Conservation (phyloP, 257 asterid genomes). For the Salvia miltiorrhiza region DNA sequence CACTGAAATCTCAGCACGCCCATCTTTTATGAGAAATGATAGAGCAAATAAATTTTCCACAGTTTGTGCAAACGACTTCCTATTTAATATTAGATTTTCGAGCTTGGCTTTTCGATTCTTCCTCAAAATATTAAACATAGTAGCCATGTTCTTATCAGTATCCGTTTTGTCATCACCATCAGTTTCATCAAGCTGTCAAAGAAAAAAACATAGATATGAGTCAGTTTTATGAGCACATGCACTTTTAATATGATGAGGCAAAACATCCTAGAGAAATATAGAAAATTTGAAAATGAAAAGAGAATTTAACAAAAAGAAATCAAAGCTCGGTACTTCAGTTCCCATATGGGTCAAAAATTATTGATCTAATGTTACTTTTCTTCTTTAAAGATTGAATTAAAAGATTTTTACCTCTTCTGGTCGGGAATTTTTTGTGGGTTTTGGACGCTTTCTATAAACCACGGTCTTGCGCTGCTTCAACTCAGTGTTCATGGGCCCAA, state of each 20-base stretch:
- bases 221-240: constrained; percentile 2
- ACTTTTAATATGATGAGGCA: not conserved
- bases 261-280: not conserved
- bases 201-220: not conserved
- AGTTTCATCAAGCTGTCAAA: constrained; percentile 54
- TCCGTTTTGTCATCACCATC: constrained; percentile 60
- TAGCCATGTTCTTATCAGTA: constrained; percentile 90
- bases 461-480: constrained; percentile 67
- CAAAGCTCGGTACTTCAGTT: not conserved
- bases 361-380: not conserved
- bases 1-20: constrained; percentile 70
- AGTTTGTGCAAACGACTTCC: constrained; percentile 82
- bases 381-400: not conserved
- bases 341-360: not conserved
- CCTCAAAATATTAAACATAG: constrained; percentile 69
- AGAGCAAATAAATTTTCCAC: constrained; percentile 93
- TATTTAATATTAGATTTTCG: constrained; percentile 64
- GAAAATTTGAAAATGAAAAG: not conserved
- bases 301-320: not conserved
- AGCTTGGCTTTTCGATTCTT: constrained; percentile 59
- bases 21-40: constrained; percentile 87
- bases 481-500: constrained; percentile 92
- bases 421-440: constrained; percentile 49
- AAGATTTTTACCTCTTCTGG: constrained; percentile 78
- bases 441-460: constrained; percentile 55